Evolutionary conservation across 2,329 filamentous ascomycete genomes (phyloP).

Genomic region (Trichoderma sp.): DNA sequence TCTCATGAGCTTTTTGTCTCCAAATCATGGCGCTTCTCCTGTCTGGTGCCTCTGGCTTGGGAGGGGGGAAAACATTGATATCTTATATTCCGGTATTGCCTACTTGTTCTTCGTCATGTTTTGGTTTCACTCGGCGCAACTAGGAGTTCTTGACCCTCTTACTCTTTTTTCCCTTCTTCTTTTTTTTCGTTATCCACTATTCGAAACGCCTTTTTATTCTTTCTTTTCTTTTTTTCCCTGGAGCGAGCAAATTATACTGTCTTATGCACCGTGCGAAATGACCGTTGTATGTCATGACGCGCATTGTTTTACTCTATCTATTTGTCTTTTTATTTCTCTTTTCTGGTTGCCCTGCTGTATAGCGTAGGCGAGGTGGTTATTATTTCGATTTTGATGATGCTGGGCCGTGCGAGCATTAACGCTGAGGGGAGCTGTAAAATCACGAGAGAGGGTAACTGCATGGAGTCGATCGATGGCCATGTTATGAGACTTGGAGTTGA

Average conservation of each 20-base stretch:
- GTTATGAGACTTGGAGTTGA: slow-evolving; percentile 15
- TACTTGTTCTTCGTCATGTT: slow-evolving; percentile 12
- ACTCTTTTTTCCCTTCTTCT: slow-evolving; percentile 22
- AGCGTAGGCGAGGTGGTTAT: background rate
- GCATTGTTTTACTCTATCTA: background rate
- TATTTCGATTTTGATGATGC: background rate
- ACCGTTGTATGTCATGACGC: slow-evolving; percentile 10
- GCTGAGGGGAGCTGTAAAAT: background rate
- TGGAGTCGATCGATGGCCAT: background rate
- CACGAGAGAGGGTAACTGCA: background rate
- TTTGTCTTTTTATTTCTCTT: background rate
- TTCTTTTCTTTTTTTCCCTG: background rate
- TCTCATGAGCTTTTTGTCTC: slow-evolving; percentile 18
- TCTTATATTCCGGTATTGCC: slow-evolving; percentile 1
- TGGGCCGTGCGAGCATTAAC: background rate
- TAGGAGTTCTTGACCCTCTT: slow-evolving; percentile 29
- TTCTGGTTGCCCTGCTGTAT: background rate
- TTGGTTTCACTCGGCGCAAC: slow-evolving; percentile 28
- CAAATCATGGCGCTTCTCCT: slow-evolving; percentile 1
- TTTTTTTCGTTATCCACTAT: slow-evolving; percentile 19
- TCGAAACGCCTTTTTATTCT: slow-evolving; percentile 11
- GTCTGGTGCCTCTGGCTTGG: background rate
- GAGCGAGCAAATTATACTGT: slow-evolving; percentile 6
- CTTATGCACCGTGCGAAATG: background rate
- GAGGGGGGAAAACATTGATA: background rate